phyloP scores from a whole-genome alignment of 169 alveolate species.

The Cryptosporidium ryanae region DNA sequence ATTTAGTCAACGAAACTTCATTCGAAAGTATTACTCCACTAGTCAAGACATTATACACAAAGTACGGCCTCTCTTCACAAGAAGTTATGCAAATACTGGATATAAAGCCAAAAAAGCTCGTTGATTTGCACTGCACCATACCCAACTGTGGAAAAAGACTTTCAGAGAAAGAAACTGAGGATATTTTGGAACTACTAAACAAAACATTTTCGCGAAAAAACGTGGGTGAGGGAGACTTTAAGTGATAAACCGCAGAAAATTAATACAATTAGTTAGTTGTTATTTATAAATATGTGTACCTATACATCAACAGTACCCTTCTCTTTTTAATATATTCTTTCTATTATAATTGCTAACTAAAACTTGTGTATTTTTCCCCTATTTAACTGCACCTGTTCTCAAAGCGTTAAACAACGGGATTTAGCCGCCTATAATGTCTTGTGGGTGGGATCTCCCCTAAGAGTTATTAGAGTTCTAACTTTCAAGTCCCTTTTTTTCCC shows the following conservation, averaged over 20 bases:
- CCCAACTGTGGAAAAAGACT: constrained; percentile 56
- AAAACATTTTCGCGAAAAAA: not conserved
- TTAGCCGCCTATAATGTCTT: constrained; percentile 67
- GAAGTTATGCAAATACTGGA: constrained; percentile 62
- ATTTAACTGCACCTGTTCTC: not conserved
- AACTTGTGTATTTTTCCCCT: too few species aligned
- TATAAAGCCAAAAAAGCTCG: constrained; percentile 37
- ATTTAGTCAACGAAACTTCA: not conserved
- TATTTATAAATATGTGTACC: too few species aligned
- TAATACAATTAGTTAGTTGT: too few species aligned
- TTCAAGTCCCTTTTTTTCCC: not conserved
- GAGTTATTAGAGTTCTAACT: not conserved
- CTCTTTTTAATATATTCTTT: not conserved
- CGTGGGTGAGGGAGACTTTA: too few species aligned
- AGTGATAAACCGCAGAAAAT: too few species aligned
- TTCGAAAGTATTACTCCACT: constrained; percentile 11
- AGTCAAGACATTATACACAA: constrained; percentile 17
- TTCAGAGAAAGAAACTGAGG: constrained; percentile 40
- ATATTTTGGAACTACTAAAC: constrained; percentile 10
- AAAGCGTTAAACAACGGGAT: constrained; percentile 11
- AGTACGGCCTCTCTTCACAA: constrained; percentile 22
- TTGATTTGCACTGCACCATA: constrained; percentile 46
- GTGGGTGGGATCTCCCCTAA: constrained; percentile 49
- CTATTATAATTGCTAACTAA: too few species aligned
- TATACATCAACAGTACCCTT: not conserved